Base-by-base conservation (phyloP, 768 basidiomycete species). In the Russula griseocarnosa region DNA sequence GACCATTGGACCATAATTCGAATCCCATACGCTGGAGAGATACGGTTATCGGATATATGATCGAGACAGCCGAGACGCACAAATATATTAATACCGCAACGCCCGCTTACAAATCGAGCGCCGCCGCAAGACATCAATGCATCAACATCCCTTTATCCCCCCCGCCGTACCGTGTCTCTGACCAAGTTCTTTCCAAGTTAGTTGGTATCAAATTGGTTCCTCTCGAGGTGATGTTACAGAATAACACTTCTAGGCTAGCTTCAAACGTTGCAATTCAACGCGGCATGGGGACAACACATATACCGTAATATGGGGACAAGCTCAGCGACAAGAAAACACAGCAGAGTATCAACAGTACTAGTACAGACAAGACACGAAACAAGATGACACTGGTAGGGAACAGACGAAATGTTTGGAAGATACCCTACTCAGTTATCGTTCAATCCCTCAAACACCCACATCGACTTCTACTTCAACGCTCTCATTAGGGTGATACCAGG, bases 1-100 rank as follows among this genome's bases (percentile, higher is more conserved):
- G 90, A 91, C 90, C 91, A 98, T 65, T 93, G 92, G 1, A 96
- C 86, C 95, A 69, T 95, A 98, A 80, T 98, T 98, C 26, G 84
- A 90, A 70, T 96, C n/a, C n/a, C n/a, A n/a, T n/a, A n/a, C n/a
- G n/a, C n/a, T 94, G 7, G 94, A 93, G 18, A 92, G 77, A 62
- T 95, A 97, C 1, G 94, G n/a, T 55, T 14, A 64, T 24, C 61
- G 32, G 55, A 28, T 60, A 46, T 5, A 16, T 5, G 74, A 3
- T 16, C 38, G 14, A 16, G 10, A 14, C 4, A 11, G 22, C n/a
- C 55, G 22, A 34, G 5, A 85, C 92, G 74, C 70, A 92, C 94
- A 96, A 67, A 98, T 87, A n/a, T n/a, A n/a, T n/a, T n/a, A n/a
- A n/a, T n/a, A n/a, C n/a, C n/a, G n/a, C n/a, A n/a, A n/a, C n/a